These are phyloP conservation scores for Rhinocladiella similis DNA, from an alignment of 2,329 filamentous ascomycete genomes.

Conservation along the genomic window DNA sequence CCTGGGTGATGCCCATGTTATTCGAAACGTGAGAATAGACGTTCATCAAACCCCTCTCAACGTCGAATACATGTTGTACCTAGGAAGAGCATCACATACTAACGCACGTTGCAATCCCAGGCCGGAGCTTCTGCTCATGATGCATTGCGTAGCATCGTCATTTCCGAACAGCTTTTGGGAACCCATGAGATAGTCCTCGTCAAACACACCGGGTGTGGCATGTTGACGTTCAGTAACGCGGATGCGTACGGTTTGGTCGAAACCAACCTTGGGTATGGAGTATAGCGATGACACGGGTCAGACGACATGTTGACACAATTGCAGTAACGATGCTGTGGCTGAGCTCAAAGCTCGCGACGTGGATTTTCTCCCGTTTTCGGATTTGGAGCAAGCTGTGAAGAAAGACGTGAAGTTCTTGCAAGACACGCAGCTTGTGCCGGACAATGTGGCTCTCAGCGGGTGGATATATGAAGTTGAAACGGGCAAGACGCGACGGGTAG, in stretches of 20 bases:
- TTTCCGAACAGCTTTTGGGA: constrained; percentile 76
- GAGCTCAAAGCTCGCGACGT: constrained; percentile 37
- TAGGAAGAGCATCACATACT: background rate
- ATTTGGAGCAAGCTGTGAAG: constrained; percentile 64
- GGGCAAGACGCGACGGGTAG: constrained; percentile 58
- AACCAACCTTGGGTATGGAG: constrained; percentile 55
- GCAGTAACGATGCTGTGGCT: constrained; percentile 22
- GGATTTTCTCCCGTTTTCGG: constrained; percentile 66
- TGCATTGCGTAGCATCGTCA: constrained; percentile 71
- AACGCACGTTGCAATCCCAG: constrained; percentile 2
- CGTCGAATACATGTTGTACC: background rate
- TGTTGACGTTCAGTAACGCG: constrained; percentile 67
- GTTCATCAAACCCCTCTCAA: background rate
- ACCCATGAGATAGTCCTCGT: constrained; percentile 73
- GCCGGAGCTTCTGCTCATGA: constrained; percentile 68
- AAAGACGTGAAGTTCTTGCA: constrained; percentile 67
- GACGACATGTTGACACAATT: background rate
- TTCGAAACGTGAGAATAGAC: constrained; percentile 57
- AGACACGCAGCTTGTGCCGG: constrained; percentile 57
- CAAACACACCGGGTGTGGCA: constrained; percentile 74
- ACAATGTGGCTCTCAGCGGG: constrained; percentile 63
- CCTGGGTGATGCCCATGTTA: constrained; percentile 75
- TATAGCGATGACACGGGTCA: background rate
- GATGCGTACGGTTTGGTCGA: constrained; percentile 57
- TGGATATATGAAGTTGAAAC: constrained; percentile 80